Evolutionary conservation across 192 early-diverging fungal species (phyloP).

Genomic region (Linnemannia elongata): DNA sequence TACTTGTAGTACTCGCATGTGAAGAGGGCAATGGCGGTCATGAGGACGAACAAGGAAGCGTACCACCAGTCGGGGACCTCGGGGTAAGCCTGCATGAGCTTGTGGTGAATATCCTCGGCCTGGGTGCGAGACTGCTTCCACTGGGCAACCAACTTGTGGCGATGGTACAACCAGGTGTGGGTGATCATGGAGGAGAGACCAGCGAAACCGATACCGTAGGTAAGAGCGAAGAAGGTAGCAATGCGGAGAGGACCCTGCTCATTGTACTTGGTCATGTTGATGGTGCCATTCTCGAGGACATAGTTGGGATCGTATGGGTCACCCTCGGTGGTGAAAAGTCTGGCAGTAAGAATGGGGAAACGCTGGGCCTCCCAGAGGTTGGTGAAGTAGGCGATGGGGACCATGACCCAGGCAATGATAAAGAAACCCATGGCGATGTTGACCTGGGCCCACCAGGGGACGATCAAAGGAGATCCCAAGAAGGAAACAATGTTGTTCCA

Average conservation of each 20-base stretch:
- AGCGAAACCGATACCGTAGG: slow-evolving; percentile 66
- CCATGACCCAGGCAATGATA: slow-evolving; percentile 77
- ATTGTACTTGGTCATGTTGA: slow-evolving; percentile 59
- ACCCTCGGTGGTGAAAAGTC: slow-evolving; percentile 53
- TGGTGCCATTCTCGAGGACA: slow-evolving; percentile 46
- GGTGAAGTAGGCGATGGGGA: slow-evolving; percentile 75
- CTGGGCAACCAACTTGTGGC: slow-evolving; percentile 65
- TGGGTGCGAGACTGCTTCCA: slow-evolving; percentile 56
- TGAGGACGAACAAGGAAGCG: slow-evolving; percentile 51
- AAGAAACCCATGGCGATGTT: slow-evolving; percentile 75
- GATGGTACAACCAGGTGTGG: slow-evolving; percentile 73
- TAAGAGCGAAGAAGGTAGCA: slow-evolving; percentile 64
- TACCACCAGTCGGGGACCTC: slow-evolving; percentile 74
- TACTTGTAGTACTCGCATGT: slow-evolving; percentile 46
- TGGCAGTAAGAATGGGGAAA: slow-evolving; percentile 58
- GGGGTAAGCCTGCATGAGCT: slow-evolving; percentile 75
- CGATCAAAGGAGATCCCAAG: slow-evolving; percentile 53
- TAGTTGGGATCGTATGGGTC: slow-evolving; percentile 30
- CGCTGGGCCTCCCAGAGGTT: slow-evolving; percentile 68
- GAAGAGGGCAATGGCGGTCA: slow-evolving; percentile 52
- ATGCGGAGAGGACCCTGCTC: slow-evolving; percentile 65
- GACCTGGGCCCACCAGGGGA: slow-evolving; percentile 70
- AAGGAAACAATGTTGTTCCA: slow-evolving; percentile 68
- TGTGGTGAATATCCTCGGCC: slow-evolving; percentile 71
- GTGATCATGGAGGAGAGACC: slow-evolving; percentile 51